Evolutionary conservation across 441 rosid species (phyloP).

Genomic region (Adansonia rubrostipa): DNA sequence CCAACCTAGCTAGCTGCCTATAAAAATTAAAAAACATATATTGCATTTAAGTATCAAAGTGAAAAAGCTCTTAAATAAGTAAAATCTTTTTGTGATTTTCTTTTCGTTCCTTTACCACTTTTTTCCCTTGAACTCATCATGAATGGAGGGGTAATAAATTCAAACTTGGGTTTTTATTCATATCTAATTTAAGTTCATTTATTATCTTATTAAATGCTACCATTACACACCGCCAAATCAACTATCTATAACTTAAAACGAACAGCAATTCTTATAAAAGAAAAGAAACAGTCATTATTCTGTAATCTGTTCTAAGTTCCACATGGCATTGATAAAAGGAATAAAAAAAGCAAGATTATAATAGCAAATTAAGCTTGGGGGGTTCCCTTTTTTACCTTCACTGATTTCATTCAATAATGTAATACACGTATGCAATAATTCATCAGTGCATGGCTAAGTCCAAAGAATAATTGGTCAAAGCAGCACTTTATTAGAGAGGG

Average conservation of each 20-base stretch:
- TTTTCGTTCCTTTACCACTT: not conserved
- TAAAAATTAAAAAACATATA: not conserved
- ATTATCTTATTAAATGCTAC: constrained; percentile 24
- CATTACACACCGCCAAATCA: not conserved
- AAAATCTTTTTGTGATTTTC: constrained; percentile 2
- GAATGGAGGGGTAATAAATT: constrained; percentile 23
- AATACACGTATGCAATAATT: constrained; percentile 14
- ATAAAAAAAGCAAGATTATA: not conserved
- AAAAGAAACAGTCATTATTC: not conserved
- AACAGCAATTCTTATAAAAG: not conserved
- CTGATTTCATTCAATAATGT: constrained; percentile 22
- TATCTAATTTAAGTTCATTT: constrained; percentile 17
- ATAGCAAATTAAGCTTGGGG: not conserved
- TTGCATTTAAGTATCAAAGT: not conserved
- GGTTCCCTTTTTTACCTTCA: not conserved
- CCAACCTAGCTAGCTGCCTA: not conserved
- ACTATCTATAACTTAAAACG: not conserved
- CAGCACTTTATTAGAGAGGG: constrained; percentile 22
- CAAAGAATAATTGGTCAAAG: constrained; percentile 60
- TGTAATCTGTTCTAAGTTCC: not conserved
- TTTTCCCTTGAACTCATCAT: not conserved
- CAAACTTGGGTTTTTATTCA: not conserved
- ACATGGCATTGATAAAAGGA: not conserved
- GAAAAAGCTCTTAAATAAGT: not conserved
- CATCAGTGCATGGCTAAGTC: constrained; percentile 46